A percentile compares a stretch with the other conserved stretches of the same genome.
Conservation (phyloP, 352 stramenopile genomes). For the Phytophthora uliginosa region DNA sequence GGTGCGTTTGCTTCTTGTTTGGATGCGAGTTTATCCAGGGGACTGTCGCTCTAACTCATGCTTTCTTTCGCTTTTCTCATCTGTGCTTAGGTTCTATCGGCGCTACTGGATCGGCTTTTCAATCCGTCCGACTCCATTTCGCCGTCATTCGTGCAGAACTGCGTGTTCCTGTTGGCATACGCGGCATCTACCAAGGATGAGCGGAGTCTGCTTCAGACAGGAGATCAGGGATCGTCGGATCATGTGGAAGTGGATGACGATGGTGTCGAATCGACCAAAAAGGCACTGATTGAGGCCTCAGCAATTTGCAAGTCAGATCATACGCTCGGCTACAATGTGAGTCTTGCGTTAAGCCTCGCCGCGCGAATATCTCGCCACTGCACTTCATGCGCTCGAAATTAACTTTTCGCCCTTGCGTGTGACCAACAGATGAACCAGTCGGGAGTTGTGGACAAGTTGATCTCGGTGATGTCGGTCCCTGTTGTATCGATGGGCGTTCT, state of each 20-base stretch:
- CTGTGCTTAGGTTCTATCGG: conserved; percentile 73
- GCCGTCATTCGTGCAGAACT: conserved; percentile 69
- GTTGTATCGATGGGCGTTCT: conserved; percentile 89
- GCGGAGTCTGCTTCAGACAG: conserved; percentile 74
- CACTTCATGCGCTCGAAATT: neutral
- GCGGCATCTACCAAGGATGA: conserved; percentile 82
- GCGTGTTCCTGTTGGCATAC: conserved; percentile 79
- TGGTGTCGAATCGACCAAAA: conserved; percentile 73
- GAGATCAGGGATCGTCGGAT: conserved; percentile 24
- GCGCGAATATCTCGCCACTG: neutral
- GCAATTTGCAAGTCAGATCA: conserved; percentile 87
- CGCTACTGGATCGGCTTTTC: conserved; percentile 84
- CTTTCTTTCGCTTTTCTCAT: neutral
- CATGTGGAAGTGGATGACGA: conserved; percentile 58
- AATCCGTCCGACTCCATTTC: conserved; percentile 78
- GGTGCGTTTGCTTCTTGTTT: conserved; percentile 40
- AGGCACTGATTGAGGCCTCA: conserved; percentile 77
- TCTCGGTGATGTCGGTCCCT: conserved; percentile 80
- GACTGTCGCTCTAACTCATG: conserved; percentile 6
- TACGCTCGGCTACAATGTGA: conserved; percentile 89
- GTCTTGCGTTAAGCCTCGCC: conserved; percentile 10
- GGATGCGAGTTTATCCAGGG: neutral
- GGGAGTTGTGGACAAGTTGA: conserved; percentile 84
- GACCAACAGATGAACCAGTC: conserved; percentile 85
- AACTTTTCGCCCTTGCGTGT: neutral